Percentiles rank a stretch among this genome's conserved stretches.
Conservation (phyloP, 257 asterid genomes). For the Misopates orontium region DNA sequence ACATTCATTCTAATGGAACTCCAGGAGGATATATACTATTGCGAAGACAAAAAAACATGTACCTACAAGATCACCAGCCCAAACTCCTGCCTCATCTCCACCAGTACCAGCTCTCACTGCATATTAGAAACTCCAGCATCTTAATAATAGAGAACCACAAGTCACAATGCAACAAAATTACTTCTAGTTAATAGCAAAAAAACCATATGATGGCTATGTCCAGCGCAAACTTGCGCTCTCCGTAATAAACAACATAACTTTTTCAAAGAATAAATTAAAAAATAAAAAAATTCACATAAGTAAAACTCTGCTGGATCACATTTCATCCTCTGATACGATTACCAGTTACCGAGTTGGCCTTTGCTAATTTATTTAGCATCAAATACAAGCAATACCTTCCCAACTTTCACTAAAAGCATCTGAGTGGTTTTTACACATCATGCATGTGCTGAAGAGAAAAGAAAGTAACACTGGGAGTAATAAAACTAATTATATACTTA, state of each 20-base stretch:
- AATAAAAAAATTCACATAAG: constrained; percentile 6
- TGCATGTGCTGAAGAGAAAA: not conserved
- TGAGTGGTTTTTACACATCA: not conserved
- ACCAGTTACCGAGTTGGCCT: constrained; percentile 1
- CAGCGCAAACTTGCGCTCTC: not conserved
- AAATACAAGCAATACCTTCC: constrained; percentile 22
- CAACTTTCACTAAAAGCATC: constrained; percentile 20
- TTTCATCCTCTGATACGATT: constrained; percentile 17
- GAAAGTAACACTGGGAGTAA: not conserved
- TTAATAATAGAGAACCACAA: constrained; percentile 4
- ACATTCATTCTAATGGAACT: constrained; percentile 17
- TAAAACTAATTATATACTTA: not conserved
- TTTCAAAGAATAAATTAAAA: not conserved
- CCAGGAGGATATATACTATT: constrained; percentile 18
- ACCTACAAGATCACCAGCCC: constrained; percentile 99
- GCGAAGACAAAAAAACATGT: constrained; percentile 52
- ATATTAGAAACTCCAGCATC: constrained; percentile 28
- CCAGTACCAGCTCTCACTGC: constrained; percentile 99
- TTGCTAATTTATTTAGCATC: constrained; percentile 16
- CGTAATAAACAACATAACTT: not conserved
- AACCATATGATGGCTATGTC: not conserved
- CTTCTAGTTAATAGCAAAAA: constrained; percentile 19
- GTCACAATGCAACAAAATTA: constrained; percentile 9
- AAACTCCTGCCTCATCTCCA: constrained; percentile 98
- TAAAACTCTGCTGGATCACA: constrained; percentile 18